phyloP scores from a whole-genome alignment of 306 rosid genomes.

The Pterocarpus macrocarpus region DNA sequence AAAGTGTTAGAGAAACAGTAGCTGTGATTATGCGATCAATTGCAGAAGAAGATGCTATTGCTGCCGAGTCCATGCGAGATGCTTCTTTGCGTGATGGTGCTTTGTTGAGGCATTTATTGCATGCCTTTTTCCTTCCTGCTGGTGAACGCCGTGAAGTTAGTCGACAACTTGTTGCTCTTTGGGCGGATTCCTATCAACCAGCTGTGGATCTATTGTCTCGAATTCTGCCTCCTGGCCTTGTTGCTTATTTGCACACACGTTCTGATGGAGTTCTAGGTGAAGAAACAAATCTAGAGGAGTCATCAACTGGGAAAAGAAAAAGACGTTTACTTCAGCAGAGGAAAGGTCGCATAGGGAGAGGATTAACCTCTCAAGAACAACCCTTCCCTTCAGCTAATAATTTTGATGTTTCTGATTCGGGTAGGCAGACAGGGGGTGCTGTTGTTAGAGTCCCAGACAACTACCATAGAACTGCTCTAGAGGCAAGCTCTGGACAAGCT shows the following conservation, averaged over 20 bases:
- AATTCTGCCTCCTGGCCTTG: slow-evolving; percentile 98
- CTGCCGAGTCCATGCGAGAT: slow-evolving; percentile 99
- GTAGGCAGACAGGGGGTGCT: slow-evolving; percentile 64
- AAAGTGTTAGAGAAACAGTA: slow-evolving; percentile 93
- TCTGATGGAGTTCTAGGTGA: slow-evolving; percentile 73
- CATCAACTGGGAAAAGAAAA: slow-evolving; percentile 76
- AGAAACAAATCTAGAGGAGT: slow-evolving; percentile 77
- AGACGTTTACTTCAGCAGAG: slow-evolving; percentile 87
- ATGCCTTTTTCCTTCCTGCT: slow-evolving; percentile 89
- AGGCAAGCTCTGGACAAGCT: slow-evolving; percentile 65
- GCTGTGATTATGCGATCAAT: slow-evolving; percentile 98
- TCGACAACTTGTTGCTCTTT: slow-evolving; percentile 97
- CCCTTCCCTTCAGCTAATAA: slow-evolving; percentile 65
- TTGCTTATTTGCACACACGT: slow-evolving; percentile 96
- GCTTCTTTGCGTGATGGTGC: slow-evolving; percentile 99
- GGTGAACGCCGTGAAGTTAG: slow-evolving; percentile 97
- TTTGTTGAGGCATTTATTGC: slow-evolving; percentile 87
- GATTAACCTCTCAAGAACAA: slow-evolving; percentile 76
- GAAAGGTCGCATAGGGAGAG: slow-evolving; percentile 87
- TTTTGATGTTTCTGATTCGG: slow-evolving; percentile 73
- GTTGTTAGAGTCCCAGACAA: slow-evolving; percentile 58
- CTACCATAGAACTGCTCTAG: slow-evolving; percentile 58
- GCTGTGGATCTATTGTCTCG: slow-evolving; percentile 91
- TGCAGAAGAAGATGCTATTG: slow-evolving; percentile 99
- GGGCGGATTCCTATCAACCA: slow-evolving; percentile 99